Evolutionary conservation across 768 basidiomycete genomes (phyloP).

Genomic region (Mycena polygramma): DNA sequence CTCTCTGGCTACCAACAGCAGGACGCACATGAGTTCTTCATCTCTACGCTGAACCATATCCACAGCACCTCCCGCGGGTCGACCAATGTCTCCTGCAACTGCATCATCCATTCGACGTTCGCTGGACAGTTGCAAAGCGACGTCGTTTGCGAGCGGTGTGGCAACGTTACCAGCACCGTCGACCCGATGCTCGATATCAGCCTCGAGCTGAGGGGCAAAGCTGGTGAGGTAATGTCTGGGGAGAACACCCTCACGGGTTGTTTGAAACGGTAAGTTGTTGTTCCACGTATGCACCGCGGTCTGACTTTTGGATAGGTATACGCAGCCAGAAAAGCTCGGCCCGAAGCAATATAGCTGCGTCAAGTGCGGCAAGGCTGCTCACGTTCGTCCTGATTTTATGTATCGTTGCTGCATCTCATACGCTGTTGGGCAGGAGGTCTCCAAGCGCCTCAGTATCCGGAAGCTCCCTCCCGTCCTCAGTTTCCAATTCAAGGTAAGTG

Average conservation of each 20-base stretch:
- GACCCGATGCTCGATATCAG: constrained; percentile 95
- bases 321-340: constrained; percentile 86
- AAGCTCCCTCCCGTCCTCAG: constrained; percentile 91
- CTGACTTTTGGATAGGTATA: constrained; percentile 66
- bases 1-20: constrained; percentile 95
- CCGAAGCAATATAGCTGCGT: constrained; percentile 87
- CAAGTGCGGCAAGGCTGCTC: constrained; percentile 81
- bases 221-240: constrained; percentile 53
- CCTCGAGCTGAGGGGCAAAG: constrained; percentile 79
- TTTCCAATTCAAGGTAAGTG: constrained; percentile 65
- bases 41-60: constrained; percentile 87
- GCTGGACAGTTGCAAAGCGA: constrained; percentile 90
- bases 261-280: constrained; percentile 68
- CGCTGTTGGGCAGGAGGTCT: constrained; percentile 69
- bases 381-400: constrained; percentile 54
- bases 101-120: constrained; percentile 93
- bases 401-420: constrained; percentile 8
- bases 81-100: constrained; percentile 86
- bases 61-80: constrained; percentile 83
- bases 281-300: too few species aligned
- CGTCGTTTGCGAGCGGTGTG: constrained; percentile 89
- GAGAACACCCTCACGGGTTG: constrained; percentile 82
- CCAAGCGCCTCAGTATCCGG: constrained; percentile 86
- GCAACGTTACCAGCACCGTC: constrained; percentile 79
- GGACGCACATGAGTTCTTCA: constrained; percentile 93